Evolutionary conservation across 805 yeast genomes (phyloP).

Genomic region (Candida adriatica): DNA sequence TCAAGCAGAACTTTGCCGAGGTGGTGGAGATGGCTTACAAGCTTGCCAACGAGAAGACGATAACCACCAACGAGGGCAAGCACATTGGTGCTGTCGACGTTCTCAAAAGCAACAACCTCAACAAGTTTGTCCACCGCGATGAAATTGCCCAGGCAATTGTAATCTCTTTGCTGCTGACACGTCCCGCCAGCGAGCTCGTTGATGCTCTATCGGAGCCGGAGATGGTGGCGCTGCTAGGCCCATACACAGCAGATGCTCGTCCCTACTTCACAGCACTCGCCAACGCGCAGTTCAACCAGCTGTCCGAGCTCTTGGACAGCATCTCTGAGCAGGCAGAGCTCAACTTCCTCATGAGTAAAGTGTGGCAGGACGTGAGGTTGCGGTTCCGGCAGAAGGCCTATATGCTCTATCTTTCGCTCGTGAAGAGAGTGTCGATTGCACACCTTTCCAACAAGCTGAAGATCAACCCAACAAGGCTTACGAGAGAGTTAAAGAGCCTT

Average conservation of each 20-base stretch:
- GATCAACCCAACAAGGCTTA: conserved; percentile 11
- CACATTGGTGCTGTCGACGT: conserved; percentile 15
- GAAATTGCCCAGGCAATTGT: conserved; percentile 17
- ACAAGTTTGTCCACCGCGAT: conserved; percentile 17
- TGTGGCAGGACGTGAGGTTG: conserved; percentile 21
- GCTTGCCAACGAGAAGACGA: conserved; percentile 13
- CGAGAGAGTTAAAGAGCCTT: conserved; percentile 13
- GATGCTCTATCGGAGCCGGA: conserved; percentile 14
- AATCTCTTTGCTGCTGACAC: conserved; percentile 16
- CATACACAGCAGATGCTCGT: conserved; percentile 17
- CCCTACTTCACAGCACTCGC: conserved; percentile 19
- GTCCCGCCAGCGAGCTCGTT: conserved; percentile 12
- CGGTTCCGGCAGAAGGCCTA: conserved; percentile 26
- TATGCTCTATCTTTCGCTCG: conserved; percentile 27
- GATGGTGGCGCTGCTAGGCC: conserved; percentile 17
- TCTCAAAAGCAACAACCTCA: conserved; percentile 13
- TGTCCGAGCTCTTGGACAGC: conserved; percentile 14
- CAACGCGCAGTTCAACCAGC: conserved; percentile 22
- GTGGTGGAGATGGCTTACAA: conserved; percentile 12
- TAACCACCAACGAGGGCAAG: conserved; percentile 14
- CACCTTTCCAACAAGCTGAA: conserved; percentile 15
- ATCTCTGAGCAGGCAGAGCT: conserved; percentile 11
- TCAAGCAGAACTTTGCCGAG: conserved; percentile 16
- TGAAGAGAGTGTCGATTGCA: conserved; percentile 14
- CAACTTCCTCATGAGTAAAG: conserved; percentile 17